Evolutionary conservation across 2,329 filamentous ascomycete genomes (phyloP), one percentile per base, ranked within the genome.

Genomic region (Neocucurbitaria cava): DNA sequence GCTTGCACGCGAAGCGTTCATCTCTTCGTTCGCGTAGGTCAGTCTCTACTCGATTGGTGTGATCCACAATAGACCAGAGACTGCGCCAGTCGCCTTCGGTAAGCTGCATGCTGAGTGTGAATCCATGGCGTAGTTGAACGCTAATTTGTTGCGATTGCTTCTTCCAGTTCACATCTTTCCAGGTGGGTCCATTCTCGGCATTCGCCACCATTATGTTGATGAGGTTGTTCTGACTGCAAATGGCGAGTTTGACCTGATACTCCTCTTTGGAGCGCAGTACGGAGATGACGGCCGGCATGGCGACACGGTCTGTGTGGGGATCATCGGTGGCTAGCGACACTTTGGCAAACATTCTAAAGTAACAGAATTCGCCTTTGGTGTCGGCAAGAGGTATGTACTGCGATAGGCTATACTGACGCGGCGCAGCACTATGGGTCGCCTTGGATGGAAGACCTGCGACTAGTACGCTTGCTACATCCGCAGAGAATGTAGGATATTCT

Each of bases 161-260:
- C 52, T 88, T 88, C 92, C 92, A 96, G 38, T 86, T 83, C 5
- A 96, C 85, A 70, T 95, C 89, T 6, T 91, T 86, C 92, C 92
- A 96, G 0, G 85, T 88, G 1, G 90, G 85, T 0, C 90, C 90
- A 6, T 81, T 78, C 60, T 84, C 86, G 64, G 87, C 87, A 66
- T 87, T 87, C 23, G 83, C 81, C 13, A 97, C 87, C 42, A 84
- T 80, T 31, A 96, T 78, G 62, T 92, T 91, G 54, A 96, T 82
- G 18, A 89, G 82, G 13, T 90, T 88, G 63, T 87, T 90, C 75
- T 96, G 92, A 73, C 90, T 96, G 13, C 89, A 87, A 50, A 96
- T 82, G 5, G 90, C 81, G 46, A 92, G 87, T 46, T 88, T 86
- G 6, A 93, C 83, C 46, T 87, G 86, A 52, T 87, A 86, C 49